Evolutionary conservation across 176 grass and related monocot species (phyloP).

Genomic region (Phoenix roebelenii): DNA sequence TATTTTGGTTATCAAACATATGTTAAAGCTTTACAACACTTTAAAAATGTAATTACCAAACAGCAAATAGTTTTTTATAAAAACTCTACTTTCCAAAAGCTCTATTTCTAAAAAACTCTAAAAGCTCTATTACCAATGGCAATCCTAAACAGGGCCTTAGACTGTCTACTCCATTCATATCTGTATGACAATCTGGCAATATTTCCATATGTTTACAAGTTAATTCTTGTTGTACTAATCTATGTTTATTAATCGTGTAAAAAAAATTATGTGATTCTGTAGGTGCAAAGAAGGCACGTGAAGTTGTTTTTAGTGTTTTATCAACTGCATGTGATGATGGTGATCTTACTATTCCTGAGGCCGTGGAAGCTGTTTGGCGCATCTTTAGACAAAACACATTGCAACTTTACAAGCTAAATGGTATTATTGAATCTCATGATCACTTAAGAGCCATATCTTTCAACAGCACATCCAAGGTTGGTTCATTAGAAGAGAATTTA

Average conservation of each 20-base stretch:
- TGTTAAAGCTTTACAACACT: no score
- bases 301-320: slow-evolving; percentile 67
- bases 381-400: slow-evolving; percentile 87
- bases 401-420: slow-evolving; percentile 69
- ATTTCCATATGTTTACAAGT: background rate
- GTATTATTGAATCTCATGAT: slow-evolving; percentile 28
- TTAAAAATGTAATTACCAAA: no score
- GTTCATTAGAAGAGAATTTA: slow-evolving; percentile 29
- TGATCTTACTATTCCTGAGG: slow-evolving; percentile 74
- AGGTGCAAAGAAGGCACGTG: slow-evolving; percentile 76
- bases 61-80: no score
- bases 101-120: no score
- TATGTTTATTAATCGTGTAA: background rate
- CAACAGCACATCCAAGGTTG: slow-evolving; percentile 23
- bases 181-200: no score
- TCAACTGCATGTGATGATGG: slow-evolving; percentile 78
- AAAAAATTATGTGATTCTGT: background rate
- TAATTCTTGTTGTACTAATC: slow-evolving; percentile 12
- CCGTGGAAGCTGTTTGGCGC: slow-evolving; percentile 59
- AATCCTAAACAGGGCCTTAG: no score
- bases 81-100: no score
- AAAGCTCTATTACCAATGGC: no score
- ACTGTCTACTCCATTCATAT: no score
- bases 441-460: slow-evolving; percentile 18
- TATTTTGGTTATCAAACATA: no score